Conservation (phyloP, 2,329 filamentous ascomycete species). For the Clonostachys rhizophaga region DNA sequence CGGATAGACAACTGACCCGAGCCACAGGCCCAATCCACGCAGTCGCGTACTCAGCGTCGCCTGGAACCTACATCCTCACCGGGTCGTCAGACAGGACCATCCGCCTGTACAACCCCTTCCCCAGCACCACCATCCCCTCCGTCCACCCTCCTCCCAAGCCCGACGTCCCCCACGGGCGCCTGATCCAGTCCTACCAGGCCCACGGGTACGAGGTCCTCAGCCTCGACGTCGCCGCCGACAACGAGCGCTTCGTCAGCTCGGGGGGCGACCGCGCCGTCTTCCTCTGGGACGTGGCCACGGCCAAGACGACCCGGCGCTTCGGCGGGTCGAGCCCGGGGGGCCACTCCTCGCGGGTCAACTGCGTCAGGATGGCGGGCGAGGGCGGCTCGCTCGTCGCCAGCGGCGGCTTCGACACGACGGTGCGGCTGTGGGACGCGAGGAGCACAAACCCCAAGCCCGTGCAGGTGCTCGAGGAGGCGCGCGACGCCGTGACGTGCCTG, state of each 20-base stretch:
- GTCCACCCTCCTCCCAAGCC: slow-evolving; percentile 11
- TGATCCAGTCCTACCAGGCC: slow-evolving; percentile 84
- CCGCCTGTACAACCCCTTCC: slow-evolving; percentile 77
- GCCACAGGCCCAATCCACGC: slow-evolving; percentile 64
- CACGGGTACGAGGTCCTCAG: slow-evolving; percentile 92
- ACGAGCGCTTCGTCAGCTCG: slow-evolving; percentile 78
- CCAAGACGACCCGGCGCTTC: slow-evolving; percentile 73
- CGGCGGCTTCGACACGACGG: slow-evolving; percentile 70
- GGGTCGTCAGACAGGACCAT: slow-evolving; percentile 82
- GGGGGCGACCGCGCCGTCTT: slow-evolving; percentile 91
- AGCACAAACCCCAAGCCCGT: slow-evolving; percentile 55
- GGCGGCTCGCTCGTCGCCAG: slow-evolving; percentile 69
- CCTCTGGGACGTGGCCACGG: slow-evolving; percentile 87
- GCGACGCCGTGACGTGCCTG: slow-evolving; percentile 58
- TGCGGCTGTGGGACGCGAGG: slow-evolving; percentile 70
- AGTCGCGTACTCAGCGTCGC: slow-evolving; percentile 66
- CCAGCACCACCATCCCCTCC: slow-evolving; percentile 30
- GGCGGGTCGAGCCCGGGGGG: slow-evolving; percentile 52
- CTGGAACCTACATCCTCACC: slow-evolving; percentile 75
- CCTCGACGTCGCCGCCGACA: slow-evolving; percentile 68
- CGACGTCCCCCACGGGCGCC: slow-evolving; percentile 41
- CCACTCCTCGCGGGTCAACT: slow-evolving; percentile 71
- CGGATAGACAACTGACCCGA: not conserved
- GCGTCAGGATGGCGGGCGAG: slow-evolving; percentile 73
- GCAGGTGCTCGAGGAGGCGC: slow-evolving; percentile 69